Evolutionary conservation across 2,329 filamentous ascomycete species (phyloP).

Genomic region (Fusarium sp.): DNA sequence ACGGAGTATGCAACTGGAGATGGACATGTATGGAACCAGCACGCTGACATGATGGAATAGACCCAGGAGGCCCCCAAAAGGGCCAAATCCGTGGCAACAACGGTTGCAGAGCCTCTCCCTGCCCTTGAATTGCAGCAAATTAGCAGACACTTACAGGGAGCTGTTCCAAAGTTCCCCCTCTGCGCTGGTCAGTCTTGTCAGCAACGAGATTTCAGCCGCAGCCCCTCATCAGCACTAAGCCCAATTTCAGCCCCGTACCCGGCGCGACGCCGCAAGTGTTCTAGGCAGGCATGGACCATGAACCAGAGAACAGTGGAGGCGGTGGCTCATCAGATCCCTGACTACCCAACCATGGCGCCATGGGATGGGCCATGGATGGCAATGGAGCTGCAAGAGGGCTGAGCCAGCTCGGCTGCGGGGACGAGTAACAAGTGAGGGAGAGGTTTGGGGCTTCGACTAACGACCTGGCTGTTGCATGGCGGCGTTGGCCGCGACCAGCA

Average conservation of each 20-base stretch:
- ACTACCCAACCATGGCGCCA: slow-evolving; percentile 35
- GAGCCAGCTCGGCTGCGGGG: slow-evolving; percentile 40
- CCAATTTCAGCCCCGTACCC: slow-evolving; percentile 37
- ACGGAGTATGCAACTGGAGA: neutral
- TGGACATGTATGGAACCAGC: neutral
- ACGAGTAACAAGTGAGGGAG: slow-evolving; percentile 17
- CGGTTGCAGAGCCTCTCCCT: neutral
- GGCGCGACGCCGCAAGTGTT: slow-evolving; percentile 21
- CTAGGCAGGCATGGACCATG: slow-evolving; percentile 21
- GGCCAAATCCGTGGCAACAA: neutral
- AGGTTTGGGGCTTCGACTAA: slow-evolving; percentile 24
- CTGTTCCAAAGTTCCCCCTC: slow-evolving; percentile 22
- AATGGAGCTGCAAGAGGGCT: slow-evolving; percentile 34
- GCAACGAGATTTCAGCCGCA: slow-evolving; percentile 44
- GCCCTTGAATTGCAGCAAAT: neutral
- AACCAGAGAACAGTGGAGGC: slow-evolving; percentile 35
- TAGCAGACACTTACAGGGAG: neutral
- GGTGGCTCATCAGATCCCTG: slow-evolving; percentile 42
- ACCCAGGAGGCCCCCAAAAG: neutral
- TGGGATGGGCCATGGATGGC: slow-evolving; percentile 10
- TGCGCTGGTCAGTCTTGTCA: slow-evolving; percentile 31
- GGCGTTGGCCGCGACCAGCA: slow-evolving; percentile 10
- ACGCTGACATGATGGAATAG: neutral
- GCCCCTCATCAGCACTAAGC: slow-evolving; percentile 44
- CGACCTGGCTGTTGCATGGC: slow-evolving; percentile 8